Evolutionary conservation across 1,139 yeast genomes (phyloP).

Genomic region (Candida mesenterica): DNA sequence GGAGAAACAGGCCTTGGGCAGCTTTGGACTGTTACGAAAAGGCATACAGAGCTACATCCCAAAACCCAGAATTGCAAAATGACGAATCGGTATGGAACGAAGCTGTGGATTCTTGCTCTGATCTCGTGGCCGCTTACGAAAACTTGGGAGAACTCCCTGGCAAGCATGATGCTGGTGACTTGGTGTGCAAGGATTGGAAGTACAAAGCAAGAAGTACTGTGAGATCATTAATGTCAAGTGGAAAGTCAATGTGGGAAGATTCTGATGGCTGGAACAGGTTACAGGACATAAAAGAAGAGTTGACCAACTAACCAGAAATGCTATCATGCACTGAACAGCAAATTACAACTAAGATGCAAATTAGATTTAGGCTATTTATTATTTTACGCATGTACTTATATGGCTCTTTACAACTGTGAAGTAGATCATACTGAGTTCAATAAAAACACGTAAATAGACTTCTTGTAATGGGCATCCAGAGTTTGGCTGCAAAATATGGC

Average conservation of each 20-base stretch:
- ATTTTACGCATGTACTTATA: too few relatives aligned
- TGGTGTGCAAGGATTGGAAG: constrained; percentile 90
- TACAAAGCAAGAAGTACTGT: constrained; percentile 75
- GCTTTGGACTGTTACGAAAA: constrained; percentile 85
- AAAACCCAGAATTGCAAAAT: constrained; percentile 62
- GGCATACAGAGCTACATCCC: constrained; percentile 73
- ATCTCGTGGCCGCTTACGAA: constrained; percentile 83
- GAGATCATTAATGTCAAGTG: constrained; percentile 76
- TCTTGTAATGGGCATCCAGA: too few relatives aligned
- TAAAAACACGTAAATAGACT: too few relatives aligned
- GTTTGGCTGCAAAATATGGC: too few relatives aligned
- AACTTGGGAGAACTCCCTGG: constrained; percentile 87
- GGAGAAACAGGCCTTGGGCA: constrained; percentile 88
- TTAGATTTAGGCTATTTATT: too few relatives aligned
- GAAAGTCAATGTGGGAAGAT: constrained; percentile 77
- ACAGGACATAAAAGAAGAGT: constrained; percentile 50
- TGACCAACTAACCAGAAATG: constrained; percentile 8
- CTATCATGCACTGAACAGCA: too few relatives aligned
- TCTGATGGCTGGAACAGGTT: constrained; percentile 74
- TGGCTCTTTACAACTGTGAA: too few relatives aligned
- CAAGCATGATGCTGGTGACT: constrained; percentile 75
- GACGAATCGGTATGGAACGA: constrained; percentile 70
- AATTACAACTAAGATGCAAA: not conserved
- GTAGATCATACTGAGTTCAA: too few relatives aligned
- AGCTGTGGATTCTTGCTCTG: constrained; percentile 77